Percentiles rank a stretch among this genome's conserved stretches.
Evolutionary conservation across 768 basidiomycete genomes (phyloP).

Genomic region (Cystofilobasidium capitatum): DNA sequence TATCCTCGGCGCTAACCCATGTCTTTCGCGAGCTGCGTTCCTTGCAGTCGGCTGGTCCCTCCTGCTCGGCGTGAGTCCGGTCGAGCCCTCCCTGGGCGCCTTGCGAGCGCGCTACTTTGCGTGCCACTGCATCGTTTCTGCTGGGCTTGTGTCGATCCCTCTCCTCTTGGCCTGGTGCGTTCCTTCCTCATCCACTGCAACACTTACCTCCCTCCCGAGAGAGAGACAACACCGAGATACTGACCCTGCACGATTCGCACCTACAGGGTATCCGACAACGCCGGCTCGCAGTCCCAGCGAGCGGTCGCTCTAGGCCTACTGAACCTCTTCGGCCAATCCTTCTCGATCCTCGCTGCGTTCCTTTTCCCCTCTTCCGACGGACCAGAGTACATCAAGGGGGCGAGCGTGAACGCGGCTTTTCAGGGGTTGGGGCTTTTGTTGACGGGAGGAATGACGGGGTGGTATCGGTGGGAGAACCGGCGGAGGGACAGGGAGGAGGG

Average conservation of each 20-base stretch:
- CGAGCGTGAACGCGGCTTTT: conserved; percentile 13
- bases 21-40: background rate
- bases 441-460: background rate
- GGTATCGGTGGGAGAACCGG: conserved; percentile 10
- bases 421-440: background rate
- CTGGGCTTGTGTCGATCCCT: no score
- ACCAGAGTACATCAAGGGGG: conserved; percentile 37
- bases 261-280: conserved; percentile 38
- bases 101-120: conserved; percentile 41
- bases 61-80: conserved; percentile 33
- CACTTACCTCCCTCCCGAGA: conserved; percentile 2
- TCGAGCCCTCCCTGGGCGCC: conserved; percentile 29
- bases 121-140: conserved; percentile 38
- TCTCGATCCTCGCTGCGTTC: conserved; percentile 37
- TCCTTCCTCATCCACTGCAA: no score
- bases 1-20: background rate
- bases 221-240: conserved; percentile 9
- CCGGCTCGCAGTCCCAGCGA: conserved; percentile 37
- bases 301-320: conserved; percentile 42
- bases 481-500: conserved; percentile 15
- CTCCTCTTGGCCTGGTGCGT: no score
- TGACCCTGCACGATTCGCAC: no score
- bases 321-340: conserved; percentile 40
- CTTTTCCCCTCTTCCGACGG: conserved; percentile 38
- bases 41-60: conserved; percentile 38